Evolutionary conservation across 192 early-diverging fungal genomes (phyloP).

Genomic region (Coemansia sp.): DNA sequence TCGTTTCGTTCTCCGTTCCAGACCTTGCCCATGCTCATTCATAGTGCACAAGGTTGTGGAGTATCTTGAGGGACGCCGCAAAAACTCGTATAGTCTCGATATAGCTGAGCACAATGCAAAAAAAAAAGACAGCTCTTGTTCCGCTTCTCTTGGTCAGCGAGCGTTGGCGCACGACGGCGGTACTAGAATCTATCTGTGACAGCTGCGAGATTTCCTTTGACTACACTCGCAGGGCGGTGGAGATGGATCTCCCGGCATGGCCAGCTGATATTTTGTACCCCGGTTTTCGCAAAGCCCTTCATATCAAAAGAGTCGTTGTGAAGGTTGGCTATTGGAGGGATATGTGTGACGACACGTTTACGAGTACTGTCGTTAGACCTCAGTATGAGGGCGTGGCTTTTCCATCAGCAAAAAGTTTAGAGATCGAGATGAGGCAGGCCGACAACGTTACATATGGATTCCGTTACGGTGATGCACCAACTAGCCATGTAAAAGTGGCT

Average conservation of each 20-base stretch:
- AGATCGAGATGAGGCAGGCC: neutral
- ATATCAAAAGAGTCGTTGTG: neutral
- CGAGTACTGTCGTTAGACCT: neutral
- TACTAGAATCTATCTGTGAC: slow-evolving; percentile 1
- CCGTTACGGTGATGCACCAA: too few relatives aligned
- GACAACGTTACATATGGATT: too few relatives aligned
- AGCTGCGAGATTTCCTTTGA: neutral
- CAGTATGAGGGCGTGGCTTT: neutral
- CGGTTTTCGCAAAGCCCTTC: neutral
- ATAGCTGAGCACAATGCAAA: neutral
- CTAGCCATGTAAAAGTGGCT: neutral
- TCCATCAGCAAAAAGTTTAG: neutral
- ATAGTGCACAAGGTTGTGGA: neutral
- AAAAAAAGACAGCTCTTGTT: neutral
- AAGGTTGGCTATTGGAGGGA: neutral
- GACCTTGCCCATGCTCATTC: neutral
- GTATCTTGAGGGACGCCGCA: neutral
- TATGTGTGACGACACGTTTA: neutral
- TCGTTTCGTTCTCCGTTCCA: neutral
- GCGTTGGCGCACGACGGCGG: slow-evolving; percentile 5
- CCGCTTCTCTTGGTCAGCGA: slow-evolving; percentile 1
- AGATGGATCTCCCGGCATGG: neutral
- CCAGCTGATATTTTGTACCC: neutral
- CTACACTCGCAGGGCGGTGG: neutral
- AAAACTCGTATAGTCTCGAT: neutral